Percentiles rank a stretch among this genome's conserved stretches.
Evolutionary conservation across 1,139 yeast genomes (phyloP).

Genomic region (Scheffersomyces parashehatae): DNA sequence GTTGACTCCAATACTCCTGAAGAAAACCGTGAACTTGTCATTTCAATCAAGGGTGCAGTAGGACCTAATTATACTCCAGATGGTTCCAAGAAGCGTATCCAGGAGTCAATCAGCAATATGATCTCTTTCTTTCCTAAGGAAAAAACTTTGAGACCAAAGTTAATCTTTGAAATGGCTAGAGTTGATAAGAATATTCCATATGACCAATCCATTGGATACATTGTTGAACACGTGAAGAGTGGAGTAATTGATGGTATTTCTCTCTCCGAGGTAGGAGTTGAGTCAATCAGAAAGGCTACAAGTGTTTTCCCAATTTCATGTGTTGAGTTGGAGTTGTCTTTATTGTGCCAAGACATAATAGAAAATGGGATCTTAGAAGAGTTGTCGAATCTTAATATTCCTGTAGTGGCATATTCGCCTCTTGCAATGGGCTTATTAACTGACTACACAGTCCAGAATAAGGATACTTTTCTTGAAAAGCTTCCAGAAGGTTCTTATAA

Average conservation of each 20-base stretch:
- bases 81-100: conserved; percentile 49
- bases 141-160: conserved; percentile 31
- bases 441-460: conserved; percentile 49
- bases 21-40: conserved; percentile 43
- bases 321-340: conserved; percentile 75
- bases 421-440: conserved; percentile 75
- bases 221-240: conserved; percentile 51
- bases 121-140: conserved; percentile 47
- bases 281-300: conserved; percentile 58
- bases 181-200: conserved; percentile 53
- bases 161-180: conserved; percentile 71
- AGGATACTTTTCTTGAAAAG: conserved; percentile 31
- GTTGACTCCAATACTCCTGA: conserved; percentile 56
- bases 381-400: conserved; percentile 47
- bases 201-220: conserved; percentile 50
- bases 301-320: conserved; percentile 52
- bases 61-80: conserved; percentile 41
- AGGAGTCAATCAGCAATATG: conserved; percentile 50
- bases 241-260: conserved; percentile 69
- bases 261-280: conserved; percentile 67
- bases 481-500: conserved; percentile 59
- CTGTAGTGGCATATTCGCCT: conserved; percentile 80
- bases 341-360: conserved; percentile 60
- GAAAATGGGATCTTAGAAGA: conserved; percentile 63
- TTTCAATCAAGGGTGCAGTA: conserved; percentile 71